Evolutionary conservation across 192 early-diverging fungal species (phyloP).

Genomic region (Linnemannia elongata): DNA sequence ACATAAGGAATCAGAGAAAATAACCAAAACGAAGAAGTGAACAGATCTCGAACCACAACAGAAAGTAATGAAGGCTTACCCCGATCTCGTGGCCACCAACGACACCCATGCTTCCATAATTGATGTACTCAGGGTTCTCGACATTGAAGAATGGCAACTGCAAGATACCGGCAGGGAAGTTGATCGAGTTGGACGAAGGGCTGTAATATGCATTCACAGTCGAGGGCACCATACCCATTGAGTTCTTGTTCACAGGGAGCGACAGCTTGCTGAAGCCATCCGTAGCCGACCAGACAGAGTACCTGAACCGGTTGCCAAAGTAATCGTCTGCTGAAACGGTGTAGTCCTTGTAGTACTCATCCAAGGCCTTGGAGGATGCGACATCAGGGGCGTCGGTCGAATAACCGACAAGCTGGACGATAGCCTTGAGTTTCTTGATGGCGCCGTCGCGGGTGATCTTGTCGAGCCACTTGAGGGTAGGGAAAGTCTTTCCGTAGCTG

Average conservation of each 20-base stretch:
- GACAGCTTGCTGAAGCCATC: constrained; percentile 39
- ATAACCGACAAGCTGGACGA: constrained; percentile 62
- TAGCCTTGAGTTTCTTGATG: constrained; percentile 52
- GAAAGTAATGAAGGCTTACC: background rate
- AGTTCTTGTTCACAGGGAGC: constrained; percentile 33
- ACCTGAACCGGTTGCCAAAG: constrained; percentile 55
- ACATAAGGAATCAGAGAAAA: no score
- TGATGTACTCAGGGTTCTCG: constrained; percentile 63
- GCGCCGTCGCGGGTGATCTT: constrained; percentile 47
- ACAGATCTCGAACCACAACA: background rate
- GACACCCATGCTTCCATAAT: constrained; percentile 74
- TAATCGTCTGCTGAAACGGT: constrained; percentile 36
- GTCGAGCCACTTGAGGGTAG: constrained; percentile 59
- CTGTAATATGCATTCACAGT: constrained; percentile 68
- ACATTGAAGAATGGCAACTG: constrained; percentile 70
- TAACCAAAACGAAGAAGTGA: no score
- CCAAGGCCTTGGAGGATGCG: constrained; percentile 54
- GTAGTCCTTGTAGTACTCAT: constrained; percentile 56
- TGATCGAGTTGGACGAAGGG: constrained; percentile 25
- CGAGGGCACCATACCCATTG: constrained; percentile 58
- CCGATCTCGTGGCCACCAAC: constrained; percentile 77
- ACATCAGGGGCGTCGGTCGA: constrained; percentile 50
- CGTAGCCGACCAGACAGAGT: constrained; percentile 5
- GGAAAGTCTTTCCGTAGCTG: constrained; percentile 52
- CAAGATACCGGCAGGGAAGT: constrained; percentile 63